Conservation (phyloP, 2,329 filamentous ascomycete species). For the Pseudocercospora fuligena region DNA sequence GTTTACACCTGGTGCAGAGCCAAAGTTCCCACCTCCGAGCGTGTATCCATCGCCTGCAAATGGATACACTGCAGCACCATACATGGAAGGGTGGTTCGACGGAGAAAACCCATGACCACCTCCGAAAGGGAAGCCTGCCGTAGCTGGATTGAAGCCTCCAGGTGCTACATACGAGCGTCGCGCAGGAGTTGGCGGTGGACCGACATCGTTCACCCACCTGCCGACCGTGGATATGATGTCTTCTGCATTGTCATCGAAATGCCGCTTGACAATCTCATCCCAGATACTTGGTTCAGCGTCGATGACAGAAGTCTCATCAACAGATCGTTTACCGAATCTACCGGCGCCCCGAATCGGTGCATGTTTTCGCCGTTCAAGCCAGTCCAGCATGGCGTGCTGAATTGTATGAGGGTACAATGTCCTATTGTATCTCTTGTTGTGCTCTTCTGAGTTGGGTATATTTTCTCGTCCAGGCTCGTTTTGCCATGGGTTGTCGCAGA, state of each 20-base stretch:
- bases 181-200: background rate
- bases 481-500: slow-evolving; percentile 18
- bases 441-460: slow-evolving; percentile 1
- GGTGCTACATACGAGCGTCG: background rate
- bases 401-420: slow-evolving; percentile 37
- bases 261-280: slow-evolving; percentile 23
- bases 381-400: slow-evolving; percentile 41
- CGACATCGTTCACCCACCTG: slow-evolving; percentile 13
- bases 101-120: background rate
- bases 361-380: slow-evolving; percentile 33
- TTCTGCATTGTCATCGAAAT: slow-evolving; percentile 17
- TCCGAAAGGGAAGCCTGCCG: background rate
- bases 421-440: slow-evolving; percentile 39
- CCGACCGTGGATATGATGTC: slow-evolving; percentile 20
- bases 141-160: background rate
- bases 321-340: background rate
- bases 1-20: background rate
- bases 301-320: background rate
- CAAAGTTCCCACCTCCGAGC: background rate
- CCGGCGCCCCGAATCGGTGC: background rate
- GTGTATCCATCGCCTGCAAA: background rate
- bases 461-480: slow-evolving; percentile 57
- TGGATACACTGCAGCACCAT: background rate
- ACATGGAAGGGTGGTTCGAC: background rate
- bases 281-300: slow-evolving; percentile 12